Evolutionary conservation across 805 yeast species (phyloP).

Genomic region (Saccharomycopsis babjevae): DNA sequence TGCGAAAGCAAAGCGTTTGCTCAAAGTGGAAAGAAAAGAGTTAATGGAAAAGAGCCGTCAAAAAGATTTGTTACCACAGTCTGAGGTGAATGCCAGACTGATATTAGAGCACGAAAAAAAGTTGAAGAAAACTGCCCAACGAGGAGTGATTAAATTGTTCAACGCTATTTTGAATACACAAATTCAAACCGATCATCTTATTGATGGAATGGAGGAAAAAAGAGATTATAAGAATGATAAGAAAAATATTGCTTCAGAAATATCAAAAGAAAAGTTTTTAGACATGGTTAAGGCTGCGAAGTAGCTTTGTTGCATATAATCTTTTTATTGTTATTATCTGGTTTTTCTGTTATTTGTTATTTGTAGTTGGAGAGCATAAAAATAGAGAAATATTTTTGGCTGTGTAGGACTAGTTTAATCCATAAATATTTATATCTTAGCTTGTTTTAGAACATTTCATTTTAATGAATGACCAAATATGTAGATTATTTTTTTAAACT

Average conservation of each 20-base stretch:
- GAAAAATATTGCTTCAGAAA: constrained; percentile 59
- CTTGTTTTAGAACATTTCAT: too few relatives aligned
- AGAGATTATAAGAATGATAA: constrained; percentile 32
- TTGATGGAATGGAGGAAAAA: constrained; percentile 26
- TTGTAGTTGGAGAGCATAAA: too few relatives aligned
- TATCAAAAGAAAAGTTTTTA: constrained; percentile 81
- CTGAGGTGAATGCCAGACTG: constrained; percentile 42
- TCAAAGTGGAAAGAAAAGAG: constrained; percentile 62
- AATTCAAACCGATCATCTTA: constrained; percentile 34
- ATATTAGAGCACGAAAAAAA: constrained; percentile 56
- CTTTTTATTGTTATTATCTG: too few relatives aligned
- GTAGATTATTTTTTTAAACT: too few relatives aligned
- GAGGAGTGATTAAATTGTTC: constrained; percentile 77
- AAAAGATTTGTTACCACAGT: constrained; percentile 42
- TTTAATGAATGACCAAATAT: too few relatives aligned
- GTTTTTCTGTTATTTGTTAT: too few relatives aligned
- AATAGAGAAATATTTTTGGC: background rate
- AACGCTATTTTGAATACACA: constrained; percentile 80
- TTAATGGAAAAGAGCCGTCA: constrained; percentile 58
- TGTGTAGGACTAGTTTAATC: background rate
- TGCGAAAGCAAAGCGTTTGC: constrained; percentile 63
- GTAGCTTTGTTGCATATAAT: background rate
- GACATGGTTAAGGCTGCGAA: constrained; percentile 77
- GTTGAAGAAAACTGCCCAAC: constrained; percentile 72
- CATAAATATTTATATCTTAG: too few relatives aligned